Percentiles rank a stretch among this genome's conserved stretches.
Evolutionary conservation across 192 early-diverging fungal species (phyloP).

Genomic region (Coemansia sp.): DNA sequence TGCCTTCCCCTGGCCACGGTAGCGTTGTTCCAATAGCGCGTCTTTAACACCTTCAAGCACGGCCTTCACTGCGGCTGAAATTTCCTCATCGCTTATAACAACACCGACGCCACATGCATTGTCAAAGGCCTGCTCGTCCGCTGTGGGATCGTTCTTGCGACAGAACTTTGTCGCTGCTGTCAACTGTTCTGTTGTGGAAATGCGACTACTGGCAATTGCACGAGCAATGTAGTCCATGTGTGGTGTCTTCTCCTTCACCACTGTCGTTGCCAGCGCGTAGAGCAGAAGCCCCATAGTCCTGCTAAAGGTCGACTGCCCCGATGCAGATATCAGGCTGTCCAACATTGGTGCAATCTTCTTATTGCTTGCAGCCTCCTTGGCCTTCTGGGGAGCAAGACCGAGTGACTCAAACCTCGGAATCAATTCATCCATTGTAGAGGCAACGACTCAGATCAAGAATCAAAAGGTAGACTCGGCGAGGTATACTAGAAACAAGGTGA

Average conservation of each 20-base stretch:
- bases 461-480: not conserved
- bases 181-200: constrained; percentile 84
- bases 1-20: constrained; percentile 74
- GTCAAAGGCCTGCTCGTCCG: constrained; percentile 75
- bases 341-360: constrained; percentile 90
- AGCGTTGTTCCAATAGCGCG: constrained; percentile 78
- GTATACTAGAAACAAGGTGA: not conserved
- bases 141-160: constrained; percentile 57
- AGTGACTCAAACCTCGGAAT: constrained; percentile 74
- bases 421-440: not conserved
- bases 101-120: constrained; percentile 92
- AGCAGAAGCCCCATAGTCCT: constrained; percentile 79
- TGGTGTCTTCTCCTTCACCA: constrained; percentile 64
- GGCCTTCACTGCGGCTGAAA: constrained; percentile 60
- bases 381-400: constrained; percentile 87
- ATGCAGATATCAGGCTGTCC: constrained; percentile 66
- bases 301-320: constrained; percentile 59
- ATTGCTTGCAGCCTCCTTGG: constrained; percentile 92
- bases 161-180: constrained; percentile 90
- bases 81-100: constrained; percentile 74
- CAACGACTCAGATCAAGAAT: not conserved
- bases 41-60: constrained; percentile 70
- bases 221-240: constrained; percentile 81
- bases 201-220: constrained; percentile 67
- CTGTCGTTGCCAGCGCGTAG: constrained; percentile 85